Percentiles rank a stretch among this genome's conserved stretches.
These are phyloP conservation scores for Stromatinia cepivora DNA, from an alignment of 2,329 filamentous ascomycete species.

Conservation along the genomic window DNA sequence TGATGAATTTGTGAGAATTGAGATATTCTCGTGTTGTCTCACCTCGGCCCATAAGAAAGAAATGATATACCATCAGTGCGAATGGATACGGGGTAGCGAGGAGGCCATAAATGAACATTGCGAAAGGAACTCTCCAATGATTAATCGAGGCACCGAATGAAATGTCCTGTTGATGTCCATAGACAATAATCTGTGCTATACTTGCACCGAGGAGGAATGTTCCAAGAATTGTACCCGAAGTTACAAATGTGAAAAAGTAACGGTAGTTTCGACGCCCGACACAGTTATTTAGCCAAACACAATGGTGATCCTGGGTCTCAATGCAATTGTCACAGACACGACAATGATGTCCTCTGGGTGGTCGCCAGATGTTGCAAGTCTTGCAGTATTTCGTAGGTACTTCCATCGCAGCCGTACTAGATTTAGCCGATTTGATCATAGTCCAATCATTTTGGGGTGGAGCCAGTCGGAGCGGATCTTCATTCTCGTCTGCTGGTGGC, in stretches of 20 bases:
- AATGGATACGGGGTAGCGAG: conserved; percentile 77
- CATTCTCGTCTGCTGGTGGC: conserved; percentile 70
- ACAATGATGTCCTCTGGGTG: conserved; percentile 93
- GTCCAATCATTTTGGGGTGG: conserved; percentile 93
- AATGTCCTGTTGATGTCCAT: conserved; percentile 61
- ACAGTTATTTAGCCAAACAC: conserved; percentile 98
- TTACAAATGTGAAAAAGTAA: conserved; percentile 93
- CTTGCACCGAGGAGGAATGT: conserved; percentile 75
- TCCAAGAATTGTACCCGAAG: conserved; percentile 72
- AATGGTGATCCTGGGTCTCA: conserved; percentile 97
- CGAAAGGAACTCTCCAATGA: conserved; percentile 77
- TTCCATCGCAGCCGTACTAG: conserved; percentile 83
- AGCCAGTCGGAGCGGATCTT: conserved; percentile 78
- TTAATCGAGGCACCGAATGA: conserved; percentile 68
- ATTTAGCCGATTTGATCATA: conserved; percentile 77
- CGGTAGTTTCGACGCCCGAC: conserved; percentile 96
- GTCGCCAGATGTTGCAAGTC: conserved; percentile 96
- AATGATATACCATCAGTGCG: conserved; percentile 81
- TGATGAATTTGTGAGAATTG: conserved; percentile 92
- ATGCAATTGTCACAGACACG: conserved; percentile 96
- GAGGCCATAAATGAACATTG: conserved; percentile 81
- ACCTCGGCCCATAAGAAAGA: conserved; percentile 86
- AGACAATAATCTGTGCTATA: conserved; percentile 77
- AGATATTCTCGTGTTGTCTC: conserved; percentile 97
- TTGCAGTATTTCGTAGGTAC: conserved; percentile 98